A percentile compares a stretch with the other conserved stretches of the same genome.
phyloP scores from a whole-genome alignment of 768 basidiomycete species.

The Boletellus ananas region DNA sequence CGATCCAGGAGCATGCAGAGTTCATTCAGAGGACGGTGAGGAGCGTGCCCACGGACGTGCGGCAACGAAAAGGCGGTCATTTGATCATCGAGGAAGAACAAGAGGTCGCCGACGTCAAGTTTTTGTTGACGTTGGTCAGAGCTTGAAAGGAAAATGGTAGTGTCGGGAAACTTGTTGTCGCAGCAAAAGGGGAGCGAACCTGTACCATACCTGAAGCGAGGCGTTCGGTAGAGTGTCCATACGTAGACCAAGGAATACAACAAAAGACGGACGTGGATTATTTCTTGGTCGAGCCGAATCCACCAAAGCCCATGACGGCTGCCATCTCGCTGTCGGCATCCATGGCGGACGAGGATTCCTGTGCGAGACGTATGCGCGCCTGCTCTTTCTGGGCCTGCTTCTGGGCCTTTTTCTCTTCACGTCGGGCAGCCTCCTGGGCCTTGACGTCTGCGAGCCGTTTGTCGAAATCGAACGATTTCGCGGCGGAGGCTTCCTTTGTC shows the following conservation, averaged over 20 bases:
- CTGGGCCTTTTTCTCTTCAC: slow-evolving; percentile 72
- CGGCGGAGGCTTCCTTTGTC: slow-evolving; percentile 75
- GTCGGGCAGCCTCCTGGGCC: slow-evolving; percentile 60
- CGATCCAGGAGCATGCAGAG: slow-evolving; percentile 63
- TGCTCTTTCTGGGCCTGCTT: slow-evolving; percentile 78
- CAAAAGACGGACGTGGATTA: slow-evolving; percentile 35
- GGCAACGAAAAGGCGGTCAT: slow-evolving; percentile 45
- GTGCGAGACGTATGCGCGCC: slow-evolving; percentile 60
- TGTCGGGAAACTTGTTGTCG: neutral
- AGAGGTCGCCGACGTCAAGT: slow-evolving; percentile 77
- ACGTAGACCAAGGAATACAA: slow-evolving; percentile 1
- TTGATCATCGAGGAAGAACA: slow-evolving; percentile 83
- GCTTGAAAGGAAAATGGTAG: slow-evolving; percentile 11
- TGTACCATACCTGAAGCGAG: slow-evolving; percentile 22
- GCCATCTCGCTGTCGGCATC: slow-evolving; percentile 66
- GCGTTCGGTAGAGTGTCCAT: slow-evolving; percentile 2
- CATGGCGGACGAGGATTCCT: slow-evolving; percentile 36
- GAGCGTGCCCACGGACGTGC: slow-evolving; percentile 59
- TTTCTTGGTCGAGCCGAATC: slow-evolving; percentile 85
- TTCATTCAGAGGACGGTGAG: slow-evolving; percentile 73
- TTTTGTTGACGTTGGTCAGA: slow-evolving; percentile 62
- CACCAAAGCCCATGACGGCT: slow-evolving; percentile 86
- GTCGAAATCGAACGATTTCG: slow-evolving; percentile 95
- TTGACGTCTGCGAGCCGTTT: slow-evolving; percentile 80
- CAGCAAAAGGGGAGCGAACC: neutral